Percentiles rank a stretch among this genome's conserved stretches.
Evolutionary conservation across 1,284 basidiomycete species (phyloP).

Genomic region (Calocybe gambosa): DNA sequence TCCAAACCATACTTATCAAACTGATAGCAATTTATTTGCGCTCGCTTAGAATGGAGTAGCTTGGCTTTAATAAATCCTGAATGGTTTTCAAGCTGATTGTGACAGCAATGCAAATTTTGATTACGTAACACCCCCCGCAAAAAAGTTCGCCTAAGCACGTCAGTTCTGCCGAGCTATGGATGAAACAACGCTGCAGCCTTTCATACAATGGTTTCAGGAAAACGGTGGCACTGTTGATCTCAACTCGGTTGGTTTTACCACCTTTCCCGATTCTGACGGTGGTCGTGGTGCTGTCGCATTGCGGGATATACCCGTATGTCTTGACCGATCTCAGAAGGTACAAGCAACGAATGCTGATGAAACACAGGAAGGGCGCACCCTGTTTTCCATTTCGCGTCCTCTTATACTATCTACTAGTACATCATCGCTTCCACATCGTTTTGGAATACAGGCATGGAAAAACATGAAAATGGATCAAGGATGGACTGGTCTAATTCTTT

Average conservation of each 20-base stretch:
- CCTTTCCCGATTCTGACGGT: constrained; percentile 51
- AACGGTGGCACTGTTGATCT: constrained; percentile 39
- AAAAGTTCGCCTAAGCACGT: too few species aligned
- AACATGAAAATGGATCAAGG: constrained; percentile 54
- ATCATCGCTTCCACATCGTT: constrained; percentile 52
- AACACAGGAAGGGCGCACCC: constrained; percentile 56
- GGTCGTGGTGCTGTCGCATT: constrained; percentile 67
- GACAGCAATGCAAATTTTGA: too few species aligned
- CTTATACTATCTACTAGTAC: constrained; percentile 79
- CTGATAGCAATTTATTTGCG: not conserved
- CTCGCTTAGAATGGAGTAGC: not conserved
- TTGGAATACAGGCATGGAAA: constrained; percentile 62
- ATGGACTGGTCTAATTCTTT: constrained; percentile 86
- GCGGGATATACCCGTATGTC: constrained; percentile 61
- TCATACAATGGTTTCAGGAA: constrained; percentile 36
- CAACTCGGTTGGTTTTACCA: constrained; percentile 38
- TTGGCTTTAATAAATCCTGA: not conserved
- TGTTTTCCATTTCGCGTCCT: constrained; percentile 82
- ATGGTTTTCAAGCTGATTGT: not conserved
- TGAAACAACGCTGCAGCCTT: constrained; percentile 20
- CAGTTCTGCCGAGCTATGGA: not conserved
- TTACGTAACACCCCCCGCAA: not conserved
- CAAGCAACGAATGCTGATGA: not conserved
- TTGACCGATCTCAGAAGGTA: not conserved
- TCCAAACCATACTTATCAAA: not conserved